Base-by-base conservation (phyloP, 257 asterid species). In the Solanum pennellii region DNA sequence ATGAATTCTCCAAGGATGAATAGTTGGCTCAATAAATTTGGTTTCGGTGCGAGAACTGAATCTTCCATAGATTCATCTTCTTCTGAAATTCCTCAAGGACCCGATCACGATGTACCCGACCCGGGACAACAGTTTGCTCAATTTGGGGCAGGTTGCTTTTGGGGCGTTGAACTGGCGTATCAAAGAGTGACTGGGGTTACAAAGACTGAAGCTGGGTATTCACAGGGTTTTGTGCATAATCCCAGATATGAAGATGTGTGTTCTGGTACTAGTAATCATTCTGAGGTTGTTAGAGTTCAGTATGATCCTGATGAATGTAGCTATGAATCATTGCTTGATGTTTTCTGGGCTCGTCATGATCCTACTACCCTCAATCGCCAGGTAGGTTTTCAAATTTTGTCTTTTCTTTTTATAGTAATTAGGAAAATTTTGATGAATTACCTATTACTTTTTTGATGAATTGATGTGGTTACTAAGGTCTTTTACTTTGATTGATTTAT, bases 331-430 rank as follows among this genome's bases (percentile, higher is more conserved):
- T 87, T 97, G 92, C 98, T 97, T 65, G 95, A 94, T 91, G 93
- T 87, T 73, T 95, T 97, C 89, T 97, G 98, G 99, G 92, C 94
- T 69, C 92, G 96, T 49, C 99, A 97, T 88, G 99, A 97, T 87
- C 99, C 99, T 25, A 97, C 99, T 5, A 97, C 98, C 49, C 98
- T 74, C 87, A 94, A 97, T 92, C 98, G 99, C 33, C 98, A 94
- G 98, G 99, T 95, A 14, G 21, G 27, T 87, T 33, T 72, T 88
- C 23, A 20, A 68, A 21, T 74, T 35, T 29, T 5, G 15, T 29
- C 2, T 13, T 47, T 11, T 23, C 9, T 35, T 3, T 20, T 52
- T 16, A 16, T 35, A 4, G 47, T 44, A 44, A 25, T 25, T 77
- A 27, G 25, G 62, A 77, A 44, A 44, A 14, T 42, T 42, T 77